These are phyloP conservation scores for Exophiala sp. DNA, from an alignment of 2,329 filamentous ascomycete species.

Conservation along the genomic window DNA sequence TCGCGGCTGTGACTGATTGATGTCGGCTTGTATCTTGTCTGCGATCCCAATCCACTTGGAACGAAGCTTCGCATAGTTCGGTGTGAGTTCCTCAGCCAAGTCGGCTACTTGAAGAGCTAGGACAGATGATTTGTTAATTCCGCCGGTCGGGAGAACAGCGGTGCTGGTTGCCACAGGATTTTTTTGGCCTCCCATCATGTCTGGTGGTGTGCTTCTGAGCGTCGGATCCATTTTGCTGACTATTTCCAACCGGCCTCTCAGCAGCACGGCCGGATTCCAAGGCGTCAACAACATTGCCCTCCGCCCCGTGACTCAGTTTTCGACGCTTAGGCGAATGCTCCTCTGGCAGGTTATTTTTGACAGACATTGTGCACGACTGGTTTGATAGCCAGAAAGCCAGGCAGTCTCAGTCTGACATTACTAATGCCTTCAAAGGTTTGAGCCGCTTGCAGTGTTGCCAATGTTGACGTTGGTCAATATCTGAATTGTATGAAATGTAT, in stretches of 20 bases:
- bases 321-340: slow-evolving; percentile 1
- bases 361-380: slow-evolving; percentile 1
- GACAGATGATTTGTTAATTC: slow-evolving; percentile 18
- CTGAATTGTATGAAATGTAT: background rate
- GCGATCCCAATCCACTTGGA: slow-evolving; percentile 47
- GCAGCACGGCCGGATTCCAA: no score
- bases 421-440: no score
- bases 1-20: slow-evolving; percentile 52
- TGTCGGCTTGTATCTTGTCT: slow-evolving; percentile 48
- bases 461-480: no score
- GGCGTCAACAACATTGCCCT: background rate
- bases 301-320: slow-evolving; percentile 1
- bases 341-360: background rate
- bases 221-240: background rate
- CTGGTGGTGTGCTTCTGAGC: background rate
- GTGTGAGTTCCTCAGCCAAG: slow-evolving; percentile 52
- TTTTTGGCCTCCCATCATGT: background rate
- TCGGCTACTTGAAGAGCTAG: slow-evolving; percentile 55
- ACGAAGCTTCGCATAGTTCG: slow-evolving; percentile 45
- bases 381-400: no score
- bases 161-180: background rate
- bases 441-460: no score
- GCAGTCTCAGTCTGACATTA: no score
- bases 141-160: slow-evolving; percentile 12
- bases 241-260: background rate